Evolutionary conservation across 305 asterid genomes (phyloP).

Genomic region (Fraxinus ornus): DNA sequence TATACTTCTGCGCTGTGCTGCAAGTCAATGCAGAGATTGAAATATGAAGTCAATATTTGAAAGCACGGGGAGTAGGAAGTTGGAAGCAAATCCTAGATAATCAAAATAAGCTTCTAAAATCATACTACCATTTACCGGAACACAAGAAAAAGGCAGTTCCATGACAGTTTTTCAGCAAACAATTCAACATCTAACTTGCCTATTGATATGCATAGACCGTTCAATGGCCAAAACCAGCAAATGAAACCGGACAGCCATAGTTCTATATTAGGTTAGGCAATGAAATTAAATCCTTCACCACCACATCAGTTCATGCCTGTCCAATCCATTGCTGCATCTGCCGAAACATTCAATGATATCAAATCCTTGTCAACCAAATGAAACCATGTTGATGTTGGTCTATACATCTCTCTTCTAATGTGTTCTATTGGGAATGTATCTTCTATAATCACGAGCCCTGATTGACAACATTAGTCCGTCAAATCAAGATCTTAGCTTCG

Average conservation of each 20-base stretch:
- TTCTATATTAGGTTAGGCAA: not conserved
- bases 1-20: constrained; percentile 95
- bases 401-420: not conserved
- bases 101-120: not conserved
- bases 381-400: not conserved
- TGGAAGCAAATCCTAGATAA: not conserved
- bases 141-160: not conserved
- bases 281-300: not conserved
- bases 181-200: not conserved
- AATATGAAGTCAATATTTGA: constrained; percentile 11
- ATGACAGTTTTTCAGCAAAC: not conserved
- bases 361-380: not conserved
- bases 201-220: not conserved
- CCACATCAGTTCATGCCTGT: not conserved
- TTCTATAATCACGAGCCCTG: not conserved
- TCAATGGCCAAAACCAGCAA: not conserved
- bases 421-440: not conserved
- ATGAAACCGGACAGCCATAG: not conserved
- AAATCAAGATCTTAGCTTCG: not conserved
- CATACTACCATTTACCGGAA: not conserved
- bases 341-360: not conserved
- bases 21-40: constrained; percentile 27
- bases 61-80: not conserved
- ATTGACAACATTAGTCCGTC: not conserved
- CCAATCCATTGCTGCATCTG: not conserved